These are phyloP conservation scores for Penicillium manginii DNA, from an alignment of 495 filamentous ascomycete species.

Conservation along the genomic window DNA sequence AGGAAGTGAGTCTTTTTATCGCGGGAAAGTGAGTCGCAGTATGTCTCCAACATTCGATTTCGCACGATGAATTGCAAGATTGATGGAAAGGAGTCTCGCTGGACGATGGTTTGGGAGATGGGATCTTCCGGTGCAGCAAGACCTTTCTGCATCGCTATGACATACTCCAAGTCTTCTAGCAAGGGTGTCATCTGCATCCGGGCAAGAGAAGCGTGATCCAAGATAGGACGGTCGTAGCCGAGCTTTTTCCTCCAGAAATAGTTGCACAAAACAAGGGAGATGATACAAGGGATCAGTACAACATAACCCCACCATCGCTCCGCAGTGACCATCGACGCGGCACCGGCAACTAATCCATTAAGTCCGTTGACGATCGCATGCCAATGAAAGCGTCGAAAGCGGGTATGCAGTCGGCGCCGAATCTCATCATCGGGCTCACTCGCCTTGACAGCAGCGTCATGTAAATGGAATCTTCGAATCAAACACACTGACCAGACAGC, in stretches of 20 bases:
- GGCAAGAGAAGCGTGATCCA: slow-evolving; percentile 15
- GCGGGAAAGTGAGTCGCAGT: slow-evolving; percentile 36
- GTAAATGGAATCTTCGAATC: slow-evolving; percentile 36
- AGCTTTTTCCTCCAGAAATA: slow-evolving; percentile 49
- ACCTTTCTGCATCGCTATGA: slow-evolving; percentile 27
- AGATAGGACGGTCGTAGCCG: slow-evolving; percentile 49
- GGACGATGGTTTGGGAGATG: slow-evolving; percentile 17
- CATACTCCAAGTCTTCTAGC: slow-evolving; percentile 36
- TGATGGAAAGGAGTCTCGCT: slow-evolving; percentile 31
- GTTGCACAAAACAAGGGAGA: slow-evolving; percentile 45
- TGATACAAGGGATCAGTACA: slow-evolving; percentile 52
- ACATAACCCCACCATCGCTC: slow-evolving; percentile 55
- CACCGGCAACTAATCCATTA: slow-evolving; percentile 52
- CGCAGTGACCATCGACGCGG: slow-evolving; percentile 52
- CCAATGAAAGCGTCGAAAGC: slow-evolving; percentile 42
- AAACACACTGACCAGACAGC: slow-evolving; percentile 48
- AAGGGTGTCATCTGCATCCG: slow-evolving; percentile 24
- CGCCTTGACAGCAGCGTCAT: slow-evolving; percentile 24
- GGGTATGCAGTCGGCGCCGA: slow-evolving; percentile 30
- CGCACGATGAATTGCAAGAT: slow-evolving; percentile 39
- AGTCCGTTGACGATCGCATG: slow-evolving; percentile 46
- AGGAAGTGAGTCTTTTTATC: slow-evolving; percentile 25
- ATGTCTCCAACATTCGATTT: slow-evolving; percentile 44
- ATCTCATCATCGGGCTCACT: slow-evolving; percentile 26
- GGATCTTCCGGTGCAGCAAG: slow-evolving; percentile 17